A percentile compares a stretch with the other conserved stretches of the same genome.
phyloP scores from a whole-genome alignment of 805 yeast species.

The Lachancea sp. region DNA sequence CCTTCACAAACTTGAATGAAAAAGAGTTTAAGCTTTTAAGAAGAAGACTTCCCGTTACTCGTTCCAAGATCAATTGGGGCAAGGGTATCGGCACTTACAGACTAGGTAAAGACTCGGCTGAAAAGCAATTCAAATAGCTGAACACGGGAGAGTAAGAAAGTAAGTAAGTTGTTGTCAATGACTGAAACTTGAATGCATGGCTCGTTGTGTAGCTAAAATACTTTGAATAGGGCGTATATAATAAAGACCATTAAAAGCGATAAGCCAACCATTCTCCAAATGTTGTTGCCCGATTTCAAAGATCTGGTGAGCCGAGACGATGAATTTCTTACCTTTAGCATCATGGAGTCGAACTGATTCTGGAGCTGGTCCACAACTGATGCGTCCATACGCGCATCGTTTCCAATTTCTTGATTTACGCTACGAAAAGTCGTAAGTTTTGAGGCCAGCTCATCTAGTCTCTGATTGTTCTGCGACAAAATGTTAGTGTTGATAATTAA shows the following conservation, averaged over 20 bases:
- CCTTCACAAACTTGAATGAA: constrained; percentile 71
- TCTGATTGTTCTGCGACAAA: constrained; percentile 50
- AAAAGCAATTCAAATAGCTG: constrained; percentile 28
- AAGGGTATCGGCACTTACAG: constrained; percentile 84
- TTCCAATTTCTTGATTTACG: constrained; percentile 62
- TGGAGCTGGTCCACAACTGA: constrained; percentile 39
- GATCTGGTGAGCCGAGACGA: constrained; percentile 50
- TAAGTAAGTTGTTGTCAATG: not conserved
- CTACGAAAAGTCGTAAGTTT: constrained; percentile 58
- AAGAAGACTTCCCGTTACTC: constrained; percentile 86
- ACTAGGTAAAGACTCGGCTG: constrained; percentile 72
- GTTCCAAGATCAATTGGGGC: constrained; percentile 93
- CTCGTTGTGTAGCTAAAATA: constrained; percentile 31
- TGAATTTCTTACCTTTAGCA: constrained; percentile 45
- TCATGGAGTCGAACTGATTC: constrained; percentile 45
- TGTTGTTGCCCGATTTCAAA: constrained; percentile 50
- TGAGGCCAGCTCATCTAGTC: constrained; percentile 56
- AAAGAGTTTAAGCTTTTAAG: constrained; percentile 75
- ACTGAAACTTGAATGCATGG: not conserved
- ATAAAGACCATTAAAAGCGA: constrained; percentile 51
- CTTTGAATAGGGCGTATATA: constrained; percentile 48
- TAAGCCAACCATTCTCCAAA: constrained; percentile 52
- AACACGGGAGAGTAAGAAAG: not conserved
- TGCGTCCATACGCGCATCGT: constrained; percentile 52
- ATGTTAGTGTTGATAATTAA: too few relatives aligned